Evolutionary conservation across 2,329 filamentous ascomycete species (phyloP), one percentile per base, ranked within the genome.

Genomic region (Leptographium lundbergii): DNA sequence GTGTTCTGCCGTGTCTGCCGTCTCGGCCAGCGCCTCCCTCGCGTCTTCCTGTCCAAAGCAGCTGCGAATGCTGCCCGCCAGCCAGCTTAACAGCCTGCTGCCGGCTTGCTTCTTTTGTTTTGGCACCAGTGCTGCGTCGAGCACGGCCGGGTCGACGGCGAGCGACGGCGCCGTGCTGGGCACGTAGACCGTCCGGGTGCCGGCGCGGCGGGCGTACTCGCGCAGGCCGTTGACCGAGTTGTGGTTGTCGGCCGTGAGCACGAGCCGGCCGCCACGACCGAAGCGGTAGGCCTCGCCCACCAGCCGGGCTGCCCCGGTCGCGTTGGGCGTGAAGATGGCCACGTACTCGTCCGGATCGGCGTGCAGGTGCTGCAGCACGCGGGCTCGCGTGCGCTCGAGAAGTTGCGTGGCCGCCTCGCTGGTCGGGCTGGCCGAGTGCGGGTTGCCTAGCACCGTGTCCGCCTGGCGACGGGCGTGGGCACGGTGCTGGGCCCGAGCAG

Each of bases 211-310:
- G 2, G 72, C 72, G 54, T 69, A 74, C 59, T 72, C 68, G 2
- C 73, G 67, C 25, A 75, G 58, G 0, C 73, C 73, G 56, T 74
- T 70, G 60, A 75, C 57, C 0, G 72, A 74, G 66, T 75, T 75
- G 61, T 75, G 73, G 63, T 75, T 75, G 61, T 75, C 73, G 6
- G 67, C 65, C 0, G 72, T 73, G 29, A 74, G 61, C 7, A 75
- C 68, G 0, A 73, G 65, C 1, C 65, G 63, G 0, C 60, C 58
- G 1, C 63, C 51, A 1, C 62, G 60, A 4, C 56, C 25, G 58
- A 72, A 75, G 6, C 66, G 68, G 60, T 75, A 75, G 6, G 72
- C 65, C 60, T 75, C 73, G 32, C 69, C 73, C 0, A 75, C 67
- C 2, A 75, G 67, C 6, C 69, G 65, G 0, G 72, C 72, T 0